Evolutionary conservation across 1,284 basidiomycete genomes (phyloP).

Genomic region (Cryptococcus floricola): DNA sequence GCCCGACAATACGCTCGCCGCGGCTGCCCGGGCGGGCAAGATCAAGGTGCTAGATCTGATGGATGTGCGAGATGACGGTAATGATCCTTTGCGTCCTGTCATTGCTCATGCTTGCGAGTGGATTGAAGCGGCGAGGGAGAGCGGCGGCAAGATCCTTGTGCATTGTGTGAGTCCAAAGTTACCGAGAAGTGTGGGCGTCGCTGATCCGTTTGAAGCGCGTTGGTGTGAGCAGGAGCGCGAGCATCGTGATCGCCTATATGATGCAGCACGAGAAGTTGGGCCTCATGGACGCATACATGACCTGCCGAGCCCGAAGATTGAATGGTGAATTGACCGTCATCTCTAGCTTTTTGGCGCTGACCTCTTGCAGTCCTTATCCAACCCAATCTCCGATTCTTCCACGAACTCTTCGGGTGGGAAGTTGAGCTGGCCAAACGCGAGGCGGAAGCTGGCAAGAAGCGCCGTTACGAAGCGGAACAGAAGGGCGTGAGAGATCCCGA

Average conservation of each 20-base stretch:
- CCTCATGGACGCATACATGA: slow-evolving; percentile 85
- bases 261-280: slow-evolving; percentile 88
- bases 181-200: background rate
- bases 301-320: slow-evolving; percentile 44
- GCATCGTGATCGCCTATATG: slow-evolving; percentile 93
- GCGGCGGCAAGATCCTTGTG: slow-evolving; percentile 85
- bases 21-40: slow-evolving; percentile 36
- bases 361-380: slow-evolving; percentile 68
- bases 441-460: slow-evolving; percentile 17
- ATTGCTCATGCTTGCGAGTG: slow-evolving; percentile 83
- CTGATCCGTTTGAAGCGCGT: slow-evolving; percentile 57
- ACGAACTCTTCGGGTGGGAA: slow-evolving; percentile 92
- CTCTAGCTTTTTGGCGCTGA: background rate
- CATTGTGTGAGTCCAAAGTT: slow-evolving; percentile 60
- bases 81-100: slow-evolving; percentile 85
- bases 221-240: slow-evolving; percentile 88
- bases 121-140: slow-evolving; percentile 78
- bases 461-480: slow-evolving; percentile 17
- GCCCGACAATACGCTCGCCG: slow-evolving; percentile 37
- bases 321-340: slow-evolving; percentile 31
- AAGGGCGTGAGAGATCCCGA: slow-evolving; percentile 21
- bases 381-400: slow-evolving; percentile 87
- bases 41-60: slow-evolving; percentile 46
- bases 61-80: slow-evolving; percentile 75
- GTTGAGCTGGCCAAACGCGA: slow-evolving; percentile 58